Conservation (phyloP, 129 eudicot genomes). For the Saposhnikovia divaricata region DNA sequence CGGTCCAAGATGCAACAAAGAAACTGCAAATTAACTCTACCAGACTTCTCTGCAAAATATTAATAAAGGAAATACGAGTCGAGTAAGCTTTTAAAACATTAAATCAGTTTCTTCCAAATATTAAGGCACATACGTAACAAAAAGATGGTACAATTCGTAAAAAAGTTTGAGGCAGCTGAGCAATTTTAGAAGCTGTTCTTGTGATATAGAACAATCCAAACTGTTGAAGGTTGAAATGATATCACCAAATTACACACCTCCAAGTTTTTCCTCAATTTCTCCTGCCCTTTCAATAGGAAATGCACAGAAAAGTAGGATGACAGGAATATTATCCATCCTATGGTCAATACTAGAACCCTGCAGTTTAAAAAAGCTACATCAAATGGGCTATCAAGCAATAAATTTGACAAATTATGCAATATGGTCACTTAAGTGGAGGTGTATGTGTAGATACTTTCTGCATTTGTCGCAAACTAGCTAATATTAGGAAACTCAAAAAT, state of each 20-base stretch:
- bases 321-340: conserved; percentile 95
- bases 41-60: conserved; percentile 54
- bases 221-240: not conserved
- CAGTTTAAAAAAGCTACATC: conserved; percentile 18
- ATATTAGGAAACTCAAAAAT: not conserved
- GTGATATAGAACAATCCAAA: not conserved
- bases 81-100: not conserved
- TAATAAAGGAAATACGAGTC: not conserved
- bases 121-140: not conserved
- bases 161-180: not conserved
- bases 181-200: not conserved
- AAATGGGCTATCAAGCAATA: conserved; percentile 8
- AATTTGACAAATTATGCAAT: not conserved
- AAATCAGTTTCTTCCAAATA: not conserved
- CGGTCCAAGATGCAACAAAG: conserved; percentile 99
- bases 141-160: not conserved
- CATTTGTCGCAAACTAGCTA: not conserved
- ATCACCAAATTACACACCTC: conserved; percentile 52
- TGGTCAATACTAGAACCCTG: conserved; percentile 78
- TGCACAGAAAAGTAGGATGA: conserved; percentile 87
- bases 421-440: not conserved
- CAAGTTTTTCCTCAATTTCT: conserved; percentile 75
- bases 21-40: conserved; percentile 94
- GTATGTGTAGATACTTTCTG: not conserved
- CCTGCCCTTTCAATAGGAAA: conserved; percentile 78